phyloP scores from a whole-genome alignment of 208 protist species.

The Angomonas ambiguus region DNA sequence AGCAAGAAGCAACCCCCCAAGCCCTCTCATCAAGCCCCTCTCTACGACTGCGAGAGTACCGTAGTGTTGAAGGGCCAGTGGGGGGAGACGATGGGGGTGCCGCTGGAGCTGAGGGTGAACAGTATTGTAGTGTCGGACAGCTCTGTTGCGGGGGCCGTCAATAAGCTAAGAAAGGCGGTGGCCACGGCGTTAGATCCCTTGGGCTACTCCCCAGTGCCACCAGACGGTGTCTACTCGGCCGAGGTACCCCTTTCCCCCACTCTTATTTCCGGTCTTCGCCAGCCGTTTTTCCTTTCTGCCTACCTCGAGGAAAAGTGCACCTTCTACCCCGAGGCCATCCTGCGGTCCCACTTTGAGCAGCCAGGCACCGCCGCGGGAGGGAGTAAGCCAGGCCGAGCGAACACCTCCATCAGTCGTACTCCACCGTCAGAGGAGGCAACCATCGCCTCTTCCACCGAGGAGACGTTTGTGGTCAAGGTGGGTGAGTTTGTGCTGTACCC shows the following conservation, averaged over 20 bases:
- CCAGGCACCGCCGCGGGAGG: neutral
- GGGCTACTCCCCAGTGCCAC: neutral
- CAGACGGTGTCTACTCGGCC: neutral
- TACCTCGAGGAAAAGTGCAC: slow-evolving; percentile 7
- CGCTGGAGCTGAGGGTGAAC: neutral
- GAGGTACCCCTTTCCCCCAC: slow-evolving; percentile 8
- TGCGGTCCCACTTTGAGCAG: slow-evolving; percentile 6
- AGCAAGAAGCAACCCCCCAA: slow-evolving; percentile 9
- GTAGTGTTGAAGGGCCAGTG: slow-evolving; percentile 28
- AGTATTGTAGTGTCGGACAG: neutral
- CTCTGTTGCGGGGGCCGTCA: slow-evolving; percentile 5
- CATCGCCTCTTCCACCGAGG: neutral
- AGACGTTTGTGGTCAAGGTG: slow-evolving; percentile 1
- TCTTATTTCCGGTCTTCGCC: neutral
- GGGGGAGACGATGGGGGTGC: slow-evolving; percentile 16
- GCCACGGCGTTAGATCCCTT: slow-evolving; percentile 3
- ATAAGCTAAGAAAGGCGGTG: slow-evolving; percentile 13
- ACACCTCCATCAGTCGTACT: neutral
- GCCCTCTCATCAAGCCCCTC: neutral
- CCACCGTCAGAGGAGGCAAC: neutral
- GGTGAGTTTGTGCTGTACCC: slow-evolving; percentile 10
- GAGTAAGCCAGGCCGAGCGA: neutral
- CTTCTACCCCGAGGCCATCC: neutral
- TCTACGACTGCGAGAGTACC: slow-evolving; percentile 28
- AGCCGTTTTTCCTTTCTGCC: slow-evolving; percentile 11